Evolutionary conservation across 768 basidiomycete species (phyloP), one percentile per base, ranked within the genome.

Genomic region (Russula abietina): DNA sequence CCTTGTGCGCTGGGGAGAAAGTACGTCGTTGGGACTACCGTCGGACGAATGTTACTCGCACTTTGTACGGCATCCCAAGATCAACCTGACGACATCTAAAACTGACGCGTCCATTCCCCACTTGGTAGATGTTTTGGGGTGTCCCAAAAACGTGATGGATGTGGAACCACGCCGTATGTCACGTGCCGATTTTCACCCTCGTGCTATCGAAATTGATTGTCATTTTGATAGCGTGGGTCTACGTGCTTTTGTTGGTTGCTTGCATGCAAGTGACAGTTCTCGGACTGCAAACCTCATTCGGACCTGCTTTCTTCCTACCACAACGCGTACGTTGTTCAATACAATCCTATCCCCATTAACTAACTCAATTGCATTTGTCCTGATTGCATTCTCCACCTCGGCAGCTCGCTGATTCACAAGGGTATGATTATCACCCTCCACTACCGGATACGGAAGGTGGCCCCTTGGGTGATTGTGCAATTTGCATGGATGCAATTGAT

Each of bases 401-500:
- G 22, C 65, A 93, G 89, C 87, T 83, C 65, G 77, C 81, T 2
- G 76, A 78, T 22, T 73, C 78, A 7, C 83, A 87, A 68, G 74
- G 78, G 19, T 91, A 95, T 74, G 83, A 96, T 71, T 97, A 96
- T 69, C 93, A 95, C 72, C 93, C 92, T 8, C 77, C 80, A 3
- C 75, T 96, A 69, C 71, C 87, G 0, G 91, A 93, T 71, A 80
- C 88, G 2, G 85, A 87, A 2, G 87, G 87, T 50, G 84, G 87
- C 66, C 81, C 87, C 3, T 75, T 92, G 17, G 92, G 90, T 8
- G 91, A 95, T 70, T 97, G 93, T 69, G 84, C 91, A 7, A 95
- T 97, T 57, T 96, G 93, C 69, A 94, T 96, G 91, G 93, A 96
- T 61, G 81, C 84, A 5, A 94, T 95, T 65, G 69, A 57, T 46